These are phyloP conservation scores for Ceratobasidium sp. DNA, from an alignment of 1,284 basidiomycete genomes.

Conservation along the genomic window DNA sequence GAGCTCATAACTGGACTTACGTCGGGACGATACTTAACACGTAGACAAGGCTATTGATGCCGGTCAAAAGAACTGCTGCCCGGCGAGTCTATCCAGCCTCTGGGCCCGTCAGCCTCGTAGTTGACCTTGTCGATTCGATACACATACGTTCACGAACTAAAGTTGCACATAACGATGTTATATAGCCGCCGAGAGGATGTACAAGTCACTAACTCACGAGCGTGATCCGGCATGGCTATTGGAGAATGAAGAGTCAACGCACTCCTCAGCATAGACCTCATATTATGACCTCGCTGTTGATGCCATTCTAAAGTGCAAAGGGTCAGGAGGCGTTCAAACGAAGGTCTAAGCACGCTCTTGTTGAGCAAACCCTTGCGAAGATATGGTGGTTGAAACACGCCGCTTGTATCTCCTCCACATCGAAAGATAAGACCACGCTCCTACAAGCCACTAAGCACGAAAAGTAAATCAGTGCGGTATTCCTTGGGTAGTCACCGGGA, in stretches of 20 bases:
- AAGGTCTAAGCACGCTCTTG: conserved; percentile 67
- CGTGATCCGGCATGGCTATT: conserved; percentile 93
- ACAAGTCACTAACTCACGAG: conserved; percentile 69
- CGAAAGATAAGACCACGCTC: conserved; percentile 84
- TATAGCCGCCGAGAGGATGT: conserved; percentile 47
- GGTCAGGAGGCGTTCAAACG: not conserved
- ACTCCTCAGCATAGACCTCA: not conserved
- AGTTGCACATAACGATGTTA: conserved; percentile 49
- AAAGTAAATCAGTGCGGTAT: not conserved
- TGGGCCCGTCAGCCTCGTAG: conserved; percentile 56
- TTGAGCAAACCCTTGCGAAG: conserved; percentile 95
- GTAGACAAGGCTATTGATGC: conserved; percentile 92
- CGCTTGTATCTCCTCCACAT: conserved; percentile 93
- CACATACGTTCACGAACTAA: not conserved
- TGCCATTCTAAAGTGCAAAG: conserved; percentile 74
- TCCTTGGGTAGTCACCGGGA: not conserved
- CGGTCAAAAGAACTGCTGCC: conserved; percentile 96
- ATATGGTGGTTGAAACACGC: conserved; percentile 94
- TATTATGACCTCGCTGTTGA: conserved; percentile 73
- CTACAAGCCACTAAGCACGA: conserved; percentile 69
- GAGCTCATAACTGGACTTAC: conserved; percentile 61
- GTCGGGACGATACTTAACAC: conserved; percentile 84
- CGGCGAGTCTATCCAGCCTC: conserved; percentile 97
- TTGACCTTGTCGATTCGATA: conserved; percentile 1
- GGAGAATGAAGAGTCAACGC: conserved; percentile 23